Conservation (phyloP, 2,329 filamentous ascomycete species). For the Ophiostoma piceae region DNA sequence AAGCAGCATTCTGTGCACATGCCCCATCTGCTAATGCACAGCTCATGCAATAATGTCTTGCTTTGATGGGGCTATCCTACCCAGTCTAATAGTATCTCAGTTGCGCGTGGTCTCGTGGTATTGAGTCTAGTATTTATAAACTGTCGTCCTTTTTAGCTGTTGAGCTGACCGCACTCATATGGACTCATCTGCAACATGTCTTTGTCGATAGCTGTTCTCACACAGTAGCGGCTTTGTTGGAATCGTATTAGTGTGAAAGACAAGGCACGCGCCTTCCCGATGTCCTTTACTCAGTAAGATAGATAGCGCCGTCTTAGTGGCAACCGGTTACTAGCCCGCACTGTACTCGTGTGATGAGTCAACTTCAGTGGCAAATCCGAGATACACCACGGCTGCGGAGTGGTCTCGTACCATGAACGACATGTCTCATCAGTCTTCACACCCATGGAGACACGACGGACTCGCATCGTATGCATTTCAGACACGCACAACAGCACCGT, state of each 20-base stretch:
- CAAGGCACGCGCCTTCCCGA: conserved; percentile 12
- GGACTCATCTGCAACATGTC: not conserved
- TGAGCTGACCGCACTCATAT: not conserved
- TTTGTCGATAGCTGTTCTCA: not conserved
- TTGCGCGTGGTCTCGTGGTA: conserved; percentile 14
- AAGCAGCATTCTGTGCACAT: not conserved
- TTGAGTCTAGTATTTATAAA: not conserved
- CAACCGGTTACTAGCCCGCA: not conserved
- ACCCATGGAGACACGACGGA: conserved; percentile 37
- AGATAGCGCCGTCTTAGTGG: conserved; percentile 4
- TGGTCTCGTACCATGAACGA: not conserved
- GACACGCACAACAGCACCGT: conserved; percentile 67
- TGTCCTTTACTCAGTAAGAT: not conserved
- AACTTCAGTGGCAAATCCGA: not conserved
- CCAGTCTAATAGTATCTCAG: not conserved
- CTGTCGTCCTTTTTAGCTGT: not conserved
- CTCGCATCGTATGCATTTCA: conserved; percentile 68
- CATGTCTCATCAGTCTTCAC: not conserved
- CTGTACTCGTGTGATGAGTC: not conserved
- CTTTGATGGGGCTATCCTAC: not conserved
- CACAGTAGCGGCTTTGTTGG: not conserved
- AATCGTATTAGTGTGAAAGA: not conserved
- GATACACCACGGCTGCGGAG: not conserved
- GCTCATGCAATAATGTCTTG: conserved; percentile 7
- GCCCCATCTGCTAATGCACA: not conserved